Evolutionary conservation across 1,284 basidiomycete genomes (phyloP).

Genomic region (Trichosporon ovoides): DNA sequence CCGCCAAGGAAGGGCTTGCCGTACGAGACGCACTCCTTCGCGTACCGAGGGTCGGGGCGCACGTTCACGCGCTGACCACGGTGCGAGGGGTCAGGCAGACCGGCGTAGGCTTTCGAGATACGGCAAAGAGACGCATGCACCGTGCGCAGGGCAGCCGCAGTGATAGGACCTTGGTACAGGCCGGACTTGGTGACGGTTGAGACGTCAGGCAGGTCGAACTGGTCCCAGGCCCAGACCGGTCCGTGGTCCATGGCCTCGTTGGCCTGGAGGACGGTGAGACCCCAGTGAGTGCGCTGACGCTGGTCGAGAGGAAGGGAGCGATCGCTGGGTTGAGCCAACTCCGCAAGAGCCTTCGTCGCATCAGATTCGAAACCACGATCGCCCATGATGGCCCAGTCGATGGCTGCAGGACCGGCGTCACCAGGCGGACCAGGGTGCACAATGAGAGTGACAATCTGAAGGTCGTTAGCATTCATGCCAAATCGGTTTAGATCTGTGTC

Average conservation of each 20-base stretch:
- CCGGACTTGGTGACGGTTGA: conserved; percentile 47
- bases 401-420: conserved; percentile 51
- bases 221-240: conserved; percentile 52
- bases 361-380: conserved; percentile 46
- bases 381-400: conserved; percentile 51
- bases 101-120: conserved; percentile 23
- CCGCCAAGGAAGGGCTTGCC: conserved; percentile 46
- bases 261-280: conserved; percentile 50
- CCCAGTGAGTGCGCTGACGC: conserved; percentile 47
- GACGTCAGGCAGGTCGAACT: conserved; percentile 45
- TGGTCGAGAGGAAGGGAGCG: conserved; percentile 19
- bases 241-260: conserved; percentile 51
- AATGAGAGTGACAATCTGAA: conserved; percentile 50
- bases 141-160: conserved; percentile 43
- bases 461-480: conserved; percentile 3
- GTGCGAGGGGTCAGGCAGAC: conserved; percentile 14
- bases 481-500: neutral
- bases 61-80: conserved; percentile 9
- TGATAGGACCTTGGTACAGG: conserved; percentile 50
- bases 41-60: conserved; percentile 24
- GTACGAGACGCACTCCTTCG: conserved; percentile 32
- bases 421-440: conserved; percentile 53
- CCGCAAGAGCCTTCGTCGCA: conserved; percentile 35
- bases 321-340: conserved; percentile 28
- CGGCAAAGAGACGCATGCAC: conserved; percentile 47